Evolutionary conservation across 306 rosid genomes (phyloP), one percentile per base, ranked within the genome.

Genomic region (Alnus glutinosa): DNA sequence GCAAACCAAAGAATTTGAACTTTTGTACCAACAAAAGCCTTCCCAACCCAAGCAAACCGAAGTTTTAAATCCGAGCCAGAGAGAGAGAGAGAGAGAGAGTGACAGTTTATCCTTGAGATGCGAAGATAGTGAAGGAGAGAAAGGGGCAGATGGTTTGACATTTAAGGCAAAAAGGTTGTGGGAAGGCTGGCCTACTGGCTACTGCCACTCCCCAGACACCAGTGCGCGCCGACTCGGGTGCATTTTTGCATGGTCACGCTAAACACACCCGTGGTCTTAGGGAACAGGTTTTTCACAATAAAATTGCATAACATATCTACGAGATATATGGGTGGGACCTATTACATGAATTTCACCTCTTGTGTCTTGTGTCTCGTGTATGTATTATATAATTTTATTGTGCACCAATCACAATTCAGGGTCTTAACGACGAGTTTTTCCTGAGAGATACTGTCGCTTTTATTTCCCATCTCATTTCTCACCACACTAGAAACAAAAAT

Each of bases 161-260:
- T 86, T 85, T 85, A 86, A 74, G 87, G 85, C 78, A 49, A 78
- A 78, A 76, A 51, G 63, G 78, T 77, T 55, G 81, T 54, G 81
- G 87, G 67, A 80, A 75, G 77, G 23, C 62, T 82, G 83, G 59
- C 86, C 90, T 78, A 74, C 82, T 39, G 11, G 64, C 67, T 85
- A 61, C 85, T 61, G 61, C 73, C 50, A 28, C 52, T 36, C 46
- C 39, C 57, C 75, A 70, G 19, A 73, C 80, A 73, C 58, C 81
- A 77, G 71, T 74, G 75, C 74, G 78, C 85, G 74, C 74, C 44
- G 82, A 49, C 79, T 39, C 55, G 19, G 4, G 37, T 54, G 30
- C 48, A 44, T 52, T 13, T 9, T 9, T 14, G 18, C 50, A 23
- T 14, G 1, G 59, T 62, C 49, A n/a, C 28, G 64, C 67, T 37